Conservation (phyloP, 2,329 filamentous ascomycete species). For the Huntiella decipiens region DNA sequence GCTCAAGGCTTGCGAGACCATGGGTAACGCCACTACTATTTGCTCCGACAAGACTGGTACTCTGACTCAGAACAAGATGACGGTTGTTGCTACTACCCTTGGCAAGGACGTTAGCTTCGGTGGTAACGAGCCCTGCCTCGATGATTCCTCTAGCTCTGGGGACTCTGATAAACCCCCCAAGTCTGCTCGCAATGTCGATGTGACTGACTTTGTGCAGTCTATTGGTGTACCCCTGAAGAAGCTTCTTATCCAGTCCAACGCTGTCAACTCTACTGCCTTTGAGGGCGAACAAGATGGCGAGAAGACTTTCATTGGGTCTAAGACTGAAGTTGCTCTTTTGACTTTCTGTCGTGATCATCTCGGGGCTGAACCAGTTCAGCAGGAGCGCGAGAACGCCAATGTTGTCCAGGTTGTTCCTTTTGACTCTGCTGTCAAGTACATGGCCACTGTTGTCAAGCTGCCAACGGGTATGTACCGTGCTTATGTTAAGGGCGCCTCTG, state of each 20-base stretch:
- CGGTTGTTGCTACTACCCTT: conserved; percentile 50
- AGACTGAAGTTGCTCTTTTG: conserved; percentile 36
- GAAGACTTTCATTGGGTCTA: conserved; percentile 32
- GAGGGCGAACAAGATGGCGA: conserved; percentile 29
- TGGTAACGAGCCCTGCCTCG: conserved; percentile 5
- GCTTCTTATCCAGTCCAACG: conserved; percentile 24
- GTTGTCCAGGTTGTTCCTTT: conserved; percentile 33
- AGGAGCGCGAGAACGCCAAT: conserved; percentile 27
- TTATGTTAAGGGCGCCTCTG: conserved; percentile 35
- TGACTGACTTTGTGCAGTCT: conserved; percentile 7
- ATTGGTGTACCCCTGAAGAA: conserved; percentile 8
- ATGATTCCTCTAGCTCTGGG: background rate
- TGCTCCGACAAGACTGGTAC: conserved; percentile 44
- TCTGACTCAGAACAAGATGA: conserved; percentile 48
- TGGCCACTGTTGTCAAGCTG: conserved; percentile 35
- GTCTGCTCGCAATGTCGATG: conserved; percentile 1
- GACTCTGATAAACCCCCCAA: background rate
- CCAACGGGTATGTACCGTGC: conserved; percentile 22
- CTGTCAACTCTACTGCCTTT: conserved; percentile 40
- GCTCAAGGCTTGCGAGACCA: conserved; percentile 50
- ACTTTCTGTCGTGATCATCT: conserved; percentile 30
- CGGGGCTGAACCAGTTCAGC: conserved; percentile 27
- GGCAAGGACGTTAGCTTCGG: conserved; percentile 24
- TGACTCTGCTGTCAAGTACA: conserved; percentile 35
- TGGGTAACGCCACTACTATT: conserved; percentile 55